phyloP scores from a whole-genome alignment of 2,329 filamentous ascomycete species.

The Trichoderma koningiopsis region DNA sequence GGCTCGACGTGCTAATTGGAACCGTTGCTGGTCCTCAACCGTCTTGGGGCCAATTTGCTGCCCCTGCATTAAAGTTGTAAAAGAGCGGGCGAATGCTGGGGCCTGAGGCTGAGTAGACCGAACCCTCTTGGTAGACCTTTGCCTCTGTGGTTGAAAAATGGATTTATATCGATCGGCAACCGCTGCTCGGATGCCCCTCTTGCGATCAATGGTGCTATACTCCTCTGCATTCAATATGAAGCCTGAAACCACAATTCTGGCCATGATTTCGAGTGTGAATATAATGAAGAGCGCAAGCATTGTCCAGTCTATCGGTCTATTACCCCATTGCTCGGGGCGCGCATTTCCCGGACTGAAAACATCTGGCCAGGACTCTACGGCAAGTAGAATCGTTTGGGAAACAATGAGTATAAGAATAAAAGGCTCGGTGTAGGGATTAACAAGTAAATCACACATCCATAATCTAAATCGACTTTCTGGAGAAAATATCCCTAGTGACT shows the following conservation, averaged over 20 bases:
- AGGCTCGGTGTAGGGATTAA: conserved; percentile 85
- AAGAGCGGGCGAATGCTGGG: conserved; percentile 71
- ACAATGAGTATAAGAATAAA: conserved; percentile 85
- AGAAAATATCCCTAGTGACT: conserved; percentile 80
- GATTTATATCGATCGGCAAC: conserved; percentile 74
- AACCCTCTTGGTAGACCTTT: conserved; percentile 63
- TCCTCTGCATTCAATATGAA: conserved; percentile 88
- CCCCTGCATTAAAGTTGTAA: conserved; percentile 76
- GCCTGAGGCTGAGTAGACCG: conserved; percentile 53
- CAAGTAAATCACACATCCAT: conserved; percentile 77
- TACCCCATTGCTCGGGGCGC: conserved; percentile 67
- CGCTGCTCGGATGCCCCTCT: conserved; percentile 71
- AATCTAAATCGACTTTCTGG: conserved; percentile 74
- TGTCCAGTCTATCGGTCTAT: conserved; percentile 71
- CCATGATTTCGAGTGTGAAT: conserved; percentile 83
- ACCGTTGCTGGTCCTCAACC: conserved; percentile 75
- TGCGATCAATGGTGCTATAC: conserved; percentile 86
- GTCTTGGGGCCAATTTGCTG: conserved; percentile 60
- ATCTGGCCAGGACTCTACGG: conserved; percentile 75
- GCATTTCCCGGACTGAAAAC: conserved; percentile 66
- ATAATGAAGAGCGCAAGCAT: conserved; percentile 82
- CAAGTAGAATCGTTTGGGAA: conserved; percentile 82
- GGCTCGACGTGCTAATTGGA: conserved; percentile 84
- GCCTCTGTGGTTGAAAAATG: conserved; percentile 80
- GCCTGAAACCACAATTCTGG: conserved; percentile 88